Base-by-base conservation (phyloP, 2,329 filamentous ascomycete species). In the Aspergillus proliferans region DNA sequence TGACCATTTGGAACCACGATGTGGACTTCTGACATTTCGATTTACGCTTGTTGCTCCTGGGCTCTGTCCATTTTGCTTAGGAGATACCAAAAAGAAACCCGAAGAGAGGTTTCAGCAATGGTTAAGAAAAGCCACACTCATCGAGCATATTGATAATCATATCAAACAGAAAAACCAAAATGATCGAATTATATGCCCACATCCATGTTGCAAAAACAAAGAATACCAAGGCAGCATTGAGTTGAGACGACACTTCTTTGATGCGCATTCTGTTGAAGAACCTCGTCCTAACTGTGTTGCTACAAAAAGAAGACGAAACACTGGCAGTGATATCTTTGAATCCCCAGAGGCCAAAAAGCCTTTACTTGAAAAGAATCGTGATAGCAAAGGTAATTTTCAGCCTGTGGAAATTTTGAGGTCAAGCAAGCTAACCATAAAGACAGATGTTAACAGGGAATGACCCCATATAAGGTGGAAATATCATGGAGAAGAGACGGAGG, bases 1-100 rank as follows among this genome's bases (percentile, higher is more conserved):
- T 10, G 19, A 9, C 43, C 49, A 26, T 6, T 26, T 26, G 6
- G n/a, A 54, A 30, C 45, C 52, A 10, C 40, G 45, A 15, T 34
- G 8, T 50, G 52, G 24, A 47, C 47, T n/a, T 24, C 50, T 14
- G 19, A 52, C 8, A 47, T 41, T 8, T 50, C 52, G 15, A 47
- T 54, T 43, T 15, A 54, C 47, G 14, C n/a, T 49, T 5, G 52
- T 34, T 54, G 47, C 38, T 3, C 26, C 49, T 28, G 49, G 49
- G 3, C 30, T 50, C n/a, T 54, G 52, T 33, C 49, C 45, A 4
- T 54, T 54, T 18, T 54, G 52, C 21, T 36, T 54, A 12, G 49
- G 52, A 3, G 47, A 54, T 24, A 19, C 41, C 6, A 33, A n/a
- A 4, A 52, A 50, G 26, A 28, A 28, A 8, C 38, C 39, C 5